Base-by-base conservation (phyloP, 805 yeast species). In the Myxozyma sirexii region DNA sequence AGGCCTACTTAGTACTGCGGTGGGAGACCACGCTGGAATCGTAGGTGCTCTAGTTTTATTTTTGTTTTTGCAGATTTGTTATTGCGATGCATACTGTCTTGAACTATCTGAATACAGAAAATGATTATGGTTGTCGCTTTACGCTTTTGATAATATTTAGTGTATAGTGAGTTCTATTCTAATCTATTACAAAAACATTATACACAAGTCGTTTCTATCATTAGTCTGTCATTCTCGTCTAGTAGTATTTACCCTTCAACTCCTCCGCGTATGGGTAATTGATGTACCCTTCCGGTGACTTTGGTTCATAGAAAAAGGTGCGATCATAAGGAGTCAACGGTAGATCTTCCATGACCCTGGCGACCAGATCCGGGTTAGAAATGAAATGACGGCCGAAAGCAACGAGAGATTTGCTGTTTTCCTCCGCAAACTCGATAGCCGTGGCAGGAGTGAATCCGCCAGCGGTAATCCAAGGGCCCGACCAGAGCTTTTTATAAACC, bases 331-430 rank as follows among this genome's bases (percentile, higher is more conserved):
- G 63, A 59, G 73, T 75, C 58, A 82, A 70, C 43, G 77, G 76
- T 33, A 69, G 51, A 26, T 77, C 78, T 27, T 78, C 70, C 59
- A 74, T 70, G 41, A 83, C 56, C 60, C 84, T 74, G n/a, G 72
- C 66, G 21, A 77, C 79, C 35, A 84, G 68, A 67, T 84, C 87
- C 1, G 87, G 86, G 71, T 83, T 84, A 31, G 84, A 71, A 48
- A 80, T 77, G 70, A 77, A 82, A 57, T 71, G 74, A 62, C 86
- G 77, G 29, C 85, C 85, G 60, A 75, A 70, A 1, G 77, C 82
- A 37, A 78, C 66, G 44, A 76, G 58, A 10, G 55, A 19, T 23
- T 59, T 51, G 24, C 15, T 21, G 39, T 57, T 50, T 17, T 24
- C 12, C 12, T 39, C 55, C 12, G 55, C 60, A 21, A 31, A 52